Evolutionary conservation across 2,329 filamentous ascomycete species (phyloP), one percentile per base, ranked within the genome.

Genomic region (Aspergillus viridinutans): DNA sequence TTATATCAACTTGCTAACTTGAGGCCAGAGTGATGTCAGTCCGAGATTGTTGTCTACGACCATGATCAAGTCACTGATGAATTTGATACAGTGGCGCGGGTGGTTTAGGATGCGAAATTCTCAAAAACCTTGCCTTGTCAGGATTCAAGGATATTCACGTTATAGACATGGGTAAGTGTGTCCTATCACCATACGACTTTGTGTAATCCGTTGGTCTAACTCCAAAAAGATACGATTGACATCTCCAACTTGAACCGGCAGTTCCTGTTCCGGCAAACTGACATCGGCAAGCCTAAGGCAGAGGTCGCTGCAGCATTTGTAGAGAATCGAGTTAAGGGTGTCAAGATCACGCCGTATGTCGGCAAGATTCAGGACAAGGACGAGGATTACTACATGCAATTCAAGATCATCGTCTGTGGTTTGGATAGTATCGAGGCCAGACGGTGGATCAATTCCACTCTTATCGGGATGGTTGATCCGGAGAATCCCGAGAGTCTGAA

Each of bases 91-190:
- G 92, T 64, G 94, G 94, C 57, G 94, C 94, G 58, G 94, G 94
- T 60, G 94, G 94, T 10, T 77, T 99, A 58, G 94, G 94, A 63
- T 99, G 94, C 68, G 94, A 99, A 73, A 96, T 99, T 48, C 80
- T 99, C 53, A 99, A 99, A 80, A 91, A 99, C 69, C 83, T 99
- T 35, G 94, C 94, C 45, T 83, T 99, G 53, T 97, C 93, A 1
- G 92, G 92, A 28, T 99, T 99, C 80, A 95, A 90, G 74, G 86
- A 96, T 69, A 97, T 99, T 64, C 92, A 99, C 78, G 94, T 99
- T 58, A 97, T 99, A 67, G 94, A 99, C 77, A 99, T 99, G 94
- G 90, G 89, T 89, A 76, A 57, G 81, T 71, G n/a, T 17, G 42
- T 28, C 21, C 29, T 52, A 43, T 49, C 7, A 21, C 21, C 12